phyloP scores from a whole-genome alignment of 225 moss, liverwort and hornwort species.

The Asterella californica region DNA sequence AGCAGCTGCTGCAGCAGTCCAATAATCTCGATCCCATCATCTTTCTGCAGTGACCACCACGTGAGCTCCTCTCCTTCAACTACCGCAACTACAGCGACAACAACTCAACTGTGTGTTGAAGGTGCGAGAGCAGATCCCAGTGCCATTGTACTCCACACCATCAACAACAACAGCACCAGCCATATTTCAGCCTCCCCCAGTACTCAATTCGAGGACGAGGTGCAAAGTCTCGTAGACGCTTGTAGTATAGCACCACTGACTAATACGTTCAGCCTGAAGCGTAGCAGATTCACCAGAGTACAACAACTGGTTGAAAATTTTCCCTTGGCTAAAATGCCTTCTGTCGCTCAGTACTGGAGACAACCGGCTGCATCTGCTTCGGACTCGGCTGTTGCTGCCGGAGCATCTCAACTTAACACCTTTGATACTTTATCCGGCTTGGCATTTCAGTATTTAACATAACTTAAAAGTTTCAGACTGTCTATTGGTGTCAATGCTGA shows the following conservation, averaged over 20 bases:
- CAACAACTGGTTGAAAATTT: neutral
- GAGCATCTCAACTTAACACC: neutral
- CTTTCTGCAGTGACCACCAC: neutral
- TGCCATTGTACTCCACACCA: neutral
- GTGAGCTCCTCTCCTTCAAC: neutral
- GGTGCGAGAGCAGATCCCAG: neutral
- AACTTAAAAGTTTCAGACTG: too few relatives aligned
- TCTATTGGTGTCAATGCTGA: too few relatives aligned
- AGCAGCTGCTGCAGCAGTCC: neutral
- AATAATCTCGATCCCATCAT: neutral
- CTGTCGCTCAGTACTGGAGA: conserved; percentile 18
- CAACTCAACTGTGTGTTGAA: neutral
- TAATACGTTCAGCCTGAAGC: neutral
- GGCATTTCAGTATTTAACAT: neutral
- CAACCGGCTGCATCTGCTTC: conserved; percentile 16
- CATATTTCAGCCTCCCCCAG: neutral
- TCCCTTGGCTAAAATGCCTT: neutral
- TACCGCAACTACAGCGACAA: neutral
- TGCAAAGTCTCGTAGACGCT: neutral
- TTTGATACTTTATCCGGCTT: conserved; percentile 15
- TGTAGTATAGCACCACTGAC: conserved; percentile 8
- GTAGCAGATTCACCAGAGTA: neutral
- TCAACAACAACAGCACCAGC: neutral
- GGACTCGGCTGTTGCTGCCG: neutral
- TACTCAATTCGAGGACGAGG: neutral